A percentile compares a stretch with the other conserved stretches of the same genome.
phyloP scores from a whole-genome alignment of 2,329 filamentous ascomycete genomes.

The Aspergillus fischeri region DNA sequence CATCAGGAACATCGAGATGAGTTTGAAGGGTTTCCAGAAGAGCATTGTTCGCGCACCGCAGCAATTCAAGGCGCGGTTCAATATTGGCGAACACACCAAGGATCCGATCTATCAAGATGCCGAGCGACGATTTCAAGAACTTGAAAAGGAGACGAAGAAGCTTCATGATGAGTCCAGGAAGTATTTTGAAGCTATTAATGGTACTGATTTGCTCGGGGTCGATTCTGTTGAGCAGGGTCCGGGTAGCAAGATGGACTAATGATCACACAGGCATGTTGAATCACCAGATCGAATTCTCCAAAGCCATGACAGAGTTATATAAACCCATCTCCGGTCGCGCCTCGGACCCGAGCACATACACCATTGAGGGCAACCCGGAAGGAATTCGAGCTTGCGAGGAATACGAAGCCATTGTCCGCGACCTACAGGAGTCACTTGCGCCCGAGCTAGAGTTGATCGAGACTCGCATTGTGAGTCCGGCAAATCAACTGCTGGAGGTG shows the following conservation, averaged over 20 bases:
- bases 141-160: slow-evolving; percentile 94
- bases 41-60: slow-evolving; percentile 86
- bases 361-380: slow-evolving; percentile 81
- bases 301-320: slow-evolving; percentile 94
- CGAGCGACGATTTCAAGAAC: slow-evolving; percentile 86
- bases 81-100: slow-evolving; percentile 91
- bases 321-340: slow-evolving; percentile 95
- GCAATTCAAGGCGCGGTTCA: slow-evolving; percentile 86
- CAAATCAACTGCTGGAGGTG: slow-evolving; percentile 87
- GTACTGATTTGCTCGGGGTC: slow-evolving; percentile 33
- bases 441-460: slow-evolving; percentile 99
- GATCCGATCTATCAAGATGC: slow-evolving; percentile 93
- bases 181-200: slow-evolving; percentile 97
- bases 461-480: slow-evolving; percentile 80
- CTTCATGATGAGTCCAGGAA: slow-evolving; percentile 95
- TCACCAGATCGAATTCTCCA: slow-evolving; percentile 97
- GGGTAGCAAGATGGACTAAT: slow-evolving; percentile 1
- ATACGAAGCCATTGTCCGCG: slow-evolving; percentile 86
- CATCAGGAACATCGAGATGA: slow-evolving; percentile 58
- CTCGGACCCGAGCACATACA: slow-evolving; percentile 82
- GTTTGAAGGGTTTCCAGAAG: slow-evolving; percentile 95
- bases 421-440: slow-evolving; percentile 79
- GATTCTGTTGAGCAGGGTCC: not conserved
- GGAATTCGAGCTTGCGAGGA: slow-evolving; percentile 95
- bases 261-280: slow-evolving; percentile 68